phyloP scores from a whole-genome alignment of 305 asterid species.

The Rubia occidens region DNA sequence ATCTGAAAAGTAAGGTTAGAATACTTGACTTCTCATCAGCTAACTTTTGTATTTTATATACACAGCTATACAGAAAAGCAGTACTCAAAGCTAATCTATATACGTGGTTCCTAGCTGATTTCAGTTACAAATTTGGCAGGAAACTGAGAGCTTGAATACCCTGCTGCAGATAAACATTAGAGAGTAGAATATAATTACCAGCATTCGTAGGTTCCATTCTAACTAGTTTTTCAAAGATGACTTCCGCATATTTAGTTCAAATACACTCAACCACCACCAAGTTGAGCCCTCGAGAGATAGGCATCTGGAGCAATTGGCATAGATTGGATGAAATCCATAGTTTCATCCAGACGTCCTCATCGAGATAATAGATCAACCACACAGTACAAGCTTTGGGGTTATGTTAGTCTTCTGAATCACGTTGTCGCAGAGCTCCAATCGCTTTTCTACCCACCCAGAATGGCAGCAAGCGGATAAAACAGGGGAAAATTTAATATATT shows the following conservation, averaged over 20 bases:
- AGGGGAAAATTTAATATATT: slow-evolving; percentile 24
- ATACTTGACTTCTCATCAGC: too few relatives aligned
- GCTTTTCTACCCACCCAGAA: slow-evolving; percentile 24
- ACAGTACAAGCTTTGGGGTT: slow-evolving; percentile 27
- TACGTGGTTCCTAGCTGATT: too few relatives aligned
- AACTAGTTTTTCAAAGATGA: slow-evolving; percentile 15
- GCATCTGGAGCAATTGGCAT: slow-evolving; percentile 27
- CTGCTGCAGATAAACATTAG: slow-evolving; percentile 24
- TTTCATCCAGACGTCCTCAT: slow-evolving; percentile 27
- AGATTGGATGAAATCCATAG: slow-evolving; percentile 21
- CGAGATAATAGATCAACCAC: slow-evolving; percentile 28
- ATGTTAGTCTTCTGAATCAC: slow-evolving; percentile 23
- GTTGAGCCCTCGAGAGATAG: slow-evolving; percentile 19
- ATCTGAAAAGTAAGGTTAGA: too few relatives aligned
- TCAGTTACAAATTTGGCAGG: too few relatives aligned
- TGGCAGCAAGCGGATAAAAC: slow-evolving; percentile 32
- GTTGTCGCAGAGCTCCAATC: slow-evolving; percentile 21
- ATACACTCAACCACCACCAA: slow-evolving; percentile 23
- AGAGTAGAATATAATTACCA: slow-evolving; percentile 24
- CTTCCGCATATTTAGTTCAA: slow-evolving; percentile 13
- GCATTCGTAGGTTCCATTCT: slow-evolving; percentile 22
- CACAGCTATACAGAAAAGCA: too few relatives aligned
- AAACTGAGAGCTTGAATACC: background rate
- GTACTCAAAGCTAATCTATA: too few relatives aligned
- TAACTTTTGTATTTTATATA: too few relatives aligned